Conservation (phyloP, 768 basidiomycete species). For the Hortiboletus flavorubellus region DNA sequence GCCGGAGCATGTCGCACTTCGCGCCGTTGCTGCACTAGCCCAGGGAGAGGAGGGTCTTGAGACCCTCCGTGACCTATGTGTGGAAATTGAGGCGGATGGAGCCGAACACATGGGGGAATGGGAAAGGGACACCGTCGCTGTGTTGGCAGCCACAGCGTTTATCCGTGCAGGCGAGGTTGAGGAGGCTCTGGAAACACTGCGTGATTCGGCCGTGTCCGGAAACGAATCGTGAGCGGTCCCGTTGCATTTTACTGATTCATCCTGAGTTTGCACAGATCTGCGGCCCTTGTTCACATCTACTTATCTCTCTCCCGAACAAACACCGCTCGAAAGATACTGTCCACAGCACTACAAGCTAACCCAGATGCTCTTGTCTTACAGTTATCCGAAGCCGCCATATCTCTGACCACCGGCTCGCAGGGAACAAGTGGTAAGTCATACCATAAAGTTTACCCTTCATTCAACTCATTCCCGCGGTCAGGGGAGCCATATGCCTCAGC, state of each 20-base stretch:
- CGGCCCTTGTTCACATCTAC: slow-evolving; percentile 80
- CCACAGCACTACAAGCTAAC: slow-evolving; percentile 78
- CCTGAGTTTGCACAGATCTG: slow-evolving; percentile 51
- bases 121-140: slow-evolving; percentile 72
- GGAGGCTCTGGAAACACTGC: slow-evolving; percentile 88
- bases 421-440: slow-evolving; percentile 42
- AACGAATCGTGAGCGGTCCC: slow-evolving; percentile 72
- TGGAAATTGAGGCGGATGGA: slow-evolving; percentile 77
- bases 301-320: slow-evolving; percentile 87
- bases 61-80: slow-evolving; percentile 76
- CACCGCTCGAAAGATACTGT: slow-evolving; percentile 83
- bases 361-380: slow-evolving; percentile 90
- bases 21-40: slow-evolving; percentile 73
- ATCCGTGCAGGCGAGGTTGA: slow-evolving; percentile 80
- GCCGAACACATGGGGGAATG: slow-evolving; percentile 63
- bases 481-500: slow-evolving; percentile 38
- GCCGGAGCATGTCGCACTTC: slow-evolving; percentile 63
- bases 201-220: slow-evolving; percentile 65
- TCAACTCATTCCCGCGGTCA: background rate
- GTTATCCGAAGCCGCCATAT: slow-evolving; percentile 81
- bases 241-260: background rate
- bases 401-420: slow-evolving; percentile 72
- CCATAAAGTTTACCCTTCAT: slow-evolving; percentile 19
- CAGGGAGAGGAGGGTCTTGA: slow-evolving; percentile 63
- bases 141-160: slow-evolving; percentile 86